Base-by-base conservation (phyloP, 441 rosid species). In the Isatis lusitanica region DNA sequence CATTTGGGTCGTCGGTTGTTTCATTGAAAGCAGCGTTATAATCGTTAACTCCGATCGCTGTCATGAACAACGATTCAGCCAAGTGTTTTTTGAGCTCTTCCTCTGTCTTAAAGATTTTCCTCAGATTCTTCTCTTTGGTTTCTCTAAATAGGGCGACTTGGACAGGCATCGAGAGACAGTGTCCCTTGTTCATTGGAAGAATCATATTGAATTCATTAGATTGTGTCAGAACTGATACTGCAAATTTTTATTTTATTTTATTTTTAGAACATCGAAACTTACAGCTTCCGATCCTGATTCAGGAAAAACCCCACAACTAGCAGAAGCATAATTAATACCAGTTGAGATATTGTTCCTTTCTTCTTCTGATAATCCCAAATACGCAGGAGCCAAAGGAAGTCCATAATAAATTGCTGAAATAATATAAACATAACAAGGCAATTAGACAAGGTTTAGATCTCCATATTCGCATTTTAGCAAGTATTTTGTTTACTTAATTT, bases 291-390 rank as follows among this genome's bases (percentile, higher is more conserved):
- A 58, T 42, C 72, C 76, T 10, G 76, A 28, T 9, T 50, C 36
- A 21, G 16, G 18, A 33, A 50, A 38, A 40, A 71, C 43, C 39
- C 80, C 76, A 66, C 76, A 71, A 10, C 80, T 55, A 57, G 72
- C 80, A 50, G 80, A 70, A 40, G 80, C 80, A 58, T 71, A 77
- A 17, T 59, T 66, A 39, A 65, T 16, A 43, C 80, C 76, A 42
- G 72, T 70, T 70, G 55, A 48, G 48, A 65, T 16, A 3, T 11
- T 64, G 5, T 70, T 66, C 30, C 12, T 76, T 16, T 43, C 58
- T 9, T 6, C 12, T 33, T 13, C 44, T 9, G 80, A 50, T 33
- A 77, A 65, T 30, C 63, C 76, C 70, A 71, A 17, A n/a, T 28
- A 65, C 50, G 76, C 68, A 71, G 76, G 80, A 35, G 26, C 68